Evolutionary conservation across 805 yeast genomes (phyloP).

Genomic region (Hanseniaspora jakobsenii): DNA sequence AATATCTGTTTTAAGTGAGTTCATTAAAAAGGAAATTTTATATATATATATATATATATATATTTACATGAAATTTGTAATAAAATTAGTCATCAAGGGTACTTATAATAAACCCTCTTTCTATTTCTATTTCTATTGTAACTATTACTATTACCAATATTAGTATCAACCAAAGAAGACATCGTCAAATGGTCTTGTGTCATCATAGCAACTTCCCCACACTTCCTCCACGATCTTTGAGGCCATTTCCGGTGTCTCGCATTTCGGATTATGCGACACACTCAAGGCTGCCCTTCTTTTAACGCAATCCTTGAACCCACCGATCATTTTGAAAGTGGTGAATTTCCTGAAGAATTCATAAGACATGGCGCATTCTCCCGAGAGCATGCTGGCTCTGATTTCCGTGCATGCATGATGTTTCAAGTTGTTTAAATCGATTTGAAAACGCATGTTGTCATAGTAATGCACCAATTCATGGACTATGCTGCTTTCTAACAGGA

Average conservation of each 20-base stretch:
- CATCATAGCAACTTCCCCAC: conserved; percentile 85
- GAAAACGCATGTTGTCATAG: conserved; percentile 78
- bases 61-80: no score
- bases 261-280: conserved; percentile 75
- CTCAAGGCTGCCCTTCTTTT: conserved; percentile 77
- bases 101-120: no score
- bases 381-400: conserved; percentile 79
- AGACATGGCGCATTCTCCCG: conserved; percentile 90
- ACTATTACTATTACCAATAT: background rate
- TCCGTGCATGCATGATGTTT: conserved; percentile 96
- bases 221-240: conserved; percentile 70
- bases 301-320: conserved; percentile 86
- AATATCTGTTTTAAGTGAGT: background rate
- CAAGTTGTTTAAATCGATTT: conserved; percentile 73
- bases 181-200: conserved; percentile 90
- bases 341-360: conserved; percentile 48
- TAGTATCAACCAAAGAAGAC: conserved; percentile 37
- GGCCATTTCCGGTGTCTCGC: conserved; percentile 63
- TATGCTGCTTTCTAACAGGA: conserved; percentile 80
- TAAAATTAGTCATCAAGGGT: no score
- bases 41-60: no score
- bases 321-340: conserved; percentile 39
- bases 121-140: background rate
- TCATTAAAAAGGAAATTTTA: no score
- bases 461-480: conserved; percentile 91